Conservation (phyloP, 345 rosid species). For the Carallia brachiata region DNA sequence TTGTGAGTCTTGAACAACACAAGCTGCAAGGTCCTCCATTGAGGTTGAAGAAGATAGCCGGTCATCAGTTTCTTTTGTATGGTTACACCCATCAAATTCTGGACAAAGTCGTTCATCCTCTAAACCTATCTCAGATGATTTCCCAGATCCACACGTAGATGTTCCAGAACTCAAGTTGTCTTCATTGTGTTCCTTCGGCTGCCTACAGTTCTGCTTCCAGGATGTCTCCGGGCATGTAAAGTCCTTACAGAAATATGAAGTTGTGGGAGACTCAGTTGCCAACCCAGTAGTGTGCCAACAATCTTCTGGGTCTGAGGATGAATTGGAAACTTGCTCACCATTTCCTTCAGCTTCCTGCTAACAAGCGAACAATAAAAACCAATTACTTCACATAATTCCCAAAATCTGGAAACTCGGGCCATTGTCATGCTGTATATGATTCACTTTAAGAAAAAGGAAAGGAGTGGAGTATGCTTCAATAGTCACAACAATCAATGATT, state of each 20-base stretch:
- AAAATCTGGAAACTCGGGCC: neutral
- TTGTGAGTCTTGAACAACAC: slow-evolving; percentile 31
- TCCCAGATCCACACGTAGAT: slow-evolving; percentile 23
- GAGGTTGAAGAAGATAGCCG: slow-evolving; percentile 15
- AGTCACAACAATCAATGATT: neutral
- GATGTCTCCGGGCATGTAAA: slow-evolving; percentile 10
- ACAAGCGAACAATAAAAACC: slow-evolving; percentile 10
- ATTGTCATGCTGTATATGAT: no score
- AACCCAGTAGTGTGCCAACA: slow-evolving; percentile 2
- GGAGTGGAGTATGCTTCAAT: neutral
- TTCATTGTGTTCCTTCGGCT: slow-evolving; percentile 29
- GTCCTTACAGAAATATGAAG: slow-evolving; percentile 1
- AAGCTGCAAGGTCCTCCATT: slow-evolving; percentile 5
- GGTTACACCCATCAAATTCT: slow-evolving; percentile 13
- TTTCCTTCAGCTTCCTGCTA: slow-evolving; percentile 52
- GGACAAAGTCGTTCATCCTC: slow-evolving; percentile 14
- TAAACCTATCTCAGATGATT: slow-evolving; percentile 16
- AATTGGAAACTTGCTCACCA: slow-evolving; percentile 26
- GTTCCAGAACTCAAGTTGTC: slow-evolving; percentile 18
- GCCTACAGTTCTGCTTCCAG: slow-evolving; percentile 13
- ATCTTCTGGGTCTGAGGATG: slow-evolving; percentile 27
- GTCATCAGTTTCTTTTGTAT: neutral
- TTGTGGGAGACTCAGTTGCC: slow-evolving; percentile 10
- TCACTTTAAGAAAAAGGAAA: no score
- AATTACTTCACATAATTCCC: neutral